A percentile compares a stretch with the other conserved stretches of the same genome.
These are phyloP conservation scores for Rutstroemia sp. DNA, from an alignment of 2,329 filamentous ascomycete species.

Conservation along the genomic window DNA sequence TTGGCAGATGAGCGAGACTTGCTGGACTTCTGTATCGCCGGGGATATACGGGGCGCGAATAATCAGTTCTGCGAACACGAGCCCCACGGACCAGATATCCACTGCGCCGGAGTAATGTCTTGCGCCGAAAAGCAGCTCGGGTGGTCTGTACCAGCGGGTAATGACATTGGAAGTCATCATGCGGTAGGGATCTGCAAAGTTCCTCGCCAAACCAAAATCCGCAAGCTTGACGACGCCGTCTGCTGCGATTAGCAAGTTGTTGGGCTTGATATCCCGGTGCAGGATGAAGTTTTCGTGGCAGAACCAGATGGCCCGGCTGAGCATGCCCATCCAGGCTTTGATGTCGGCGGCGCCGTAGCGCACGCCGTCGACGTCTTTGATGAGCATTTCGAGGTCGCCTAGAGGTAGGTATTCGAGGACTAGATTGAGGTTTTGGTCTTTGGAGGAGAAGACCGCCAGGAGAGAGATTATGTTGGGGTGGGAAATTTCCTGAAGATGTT, in stretches of 20 bases:
- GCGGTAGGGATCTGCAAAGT: constrained; percentile 80
- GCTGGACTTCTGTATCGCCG: constrained; percentile 77
- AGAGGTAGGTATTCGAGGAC: constrained; percentile 89
- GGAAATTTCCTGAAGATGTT: constrained; percentile 85
- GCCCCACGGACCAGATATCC: constrained; percentile 89
- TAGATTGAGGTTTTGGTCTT: constrained; percentile 92
- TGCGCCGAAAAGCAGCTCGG: constrained; percentile 87
- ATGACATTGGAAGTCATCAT: constrained; percentile 93
- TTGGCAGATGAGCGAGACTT: constrained; percentile 77
- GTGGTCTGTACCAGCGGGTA: constrained; percentile 93
- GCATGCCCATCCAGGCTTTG: constrained; percentile 98
- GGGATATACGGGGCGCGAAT: constrained; percentile 76
- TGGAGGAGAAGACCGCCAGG: constrained; percentile 87
- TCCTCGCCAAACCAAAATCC: constrained; percentile 91
- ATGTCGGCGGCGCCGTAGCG: constrained; percentile 84
- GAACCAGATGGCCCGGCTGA: constrained; percentile 88
- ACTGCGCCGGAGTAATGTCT: constrained; percentile 84
- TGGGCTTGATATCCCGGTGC: constrained; percentile 97
- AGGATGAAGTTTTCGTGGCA: constrained; percentile 92
- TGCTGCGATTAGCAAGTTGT: constrained; percentile 90
- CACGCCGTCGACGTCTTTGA: constrained; percentile 71
- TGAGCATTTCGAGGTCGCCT: constrained; percentile 93
- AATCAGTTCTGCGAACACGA: constrained; percentile 88
- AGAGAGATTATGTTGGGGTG: constrained; percentile 95
- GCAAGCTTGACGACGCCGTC: constrained; percentile 92